Evolutionary conservation across 306 rosid species (phyloP), one percentile per base, ranked within the genome.

Genomic region (Abrus precatorius): DNA sequence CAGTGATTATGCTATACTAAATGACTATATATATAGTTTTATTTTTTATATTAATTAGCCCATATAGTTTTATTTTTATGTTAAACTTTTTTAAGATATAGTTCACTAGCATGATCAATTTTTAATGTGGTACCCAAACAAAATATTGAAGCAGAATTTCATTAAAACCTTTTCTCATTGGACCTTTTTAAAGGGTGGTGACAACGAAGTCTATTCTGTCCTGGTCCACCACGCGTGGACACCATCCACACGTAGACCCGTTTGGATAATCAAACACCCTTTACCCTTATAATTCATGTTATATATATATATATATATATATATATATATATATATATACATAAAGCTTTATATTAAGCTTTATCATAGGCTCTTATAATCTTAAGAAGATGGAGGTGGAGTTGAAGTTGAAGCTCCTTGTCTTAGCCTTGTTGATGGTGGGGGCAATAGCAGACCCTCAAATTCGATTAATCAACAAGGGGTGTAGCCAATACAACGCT

Each of bases 401-500:
- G 20, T 20, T 68, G 6, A 56, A 48, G 34, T 52, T 27, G 13
- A 56, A 50, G 5, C 33, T 80, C 10, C 28, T 57, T 5, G 12
- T 33, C 48, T 13, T 66, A 29, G 71, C 55, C 52, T 44, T 75
- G 6, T 47, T 71, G 6, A 41, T 49, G 4, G 53, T 83, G 6
- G 74, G 78, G 9, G 81, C 50, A 69, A 3, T 61, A 44, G 91
- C 88, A 36, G 87, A 85, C 28, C 89, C 92, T n/a, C 88, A 90
- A 69, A 84, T 67, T 45, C 60, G 9, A 44, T 74, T 90, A 1
- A 4, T 92, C 27, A 90, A 88, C 87, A 80, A 69, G 1, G 97
- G 94, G 29, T 92, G 94, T 74, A 92, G 94, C 85, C 85, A 72
- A 28, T 90, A 88, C 88, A 90, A 92, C 76, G 91, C 84, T 12